Percentiles rank a stretch among this genome's conserved stretches.
Evolutionary conservation across 148 eudicot species (phyloP).

Genomic region (Rhododendron williamsianum): DNA sequence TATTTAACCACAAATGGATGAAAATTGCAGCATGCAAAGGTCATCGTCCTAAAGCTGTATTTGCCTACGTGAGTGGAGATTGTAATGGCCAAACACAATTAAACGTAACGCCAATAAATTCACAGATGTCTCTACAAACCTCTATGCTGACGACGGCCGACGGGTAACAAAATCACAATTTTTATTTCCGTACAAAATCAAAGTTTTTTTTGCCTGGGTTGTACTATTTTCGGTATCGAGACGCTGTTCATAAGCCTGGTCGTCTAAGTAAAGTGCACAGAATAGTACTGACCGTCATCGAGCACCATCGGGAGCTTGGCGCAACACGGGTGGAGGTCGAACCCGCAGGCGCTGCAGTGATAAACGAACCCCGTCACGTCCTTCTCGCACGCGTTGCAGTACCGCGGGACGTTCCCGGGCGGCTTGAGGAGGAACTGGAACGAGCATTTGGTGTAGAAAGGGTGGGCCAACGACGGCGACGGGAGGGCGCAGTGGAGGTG

Average conservation of each 20-base stretch:
- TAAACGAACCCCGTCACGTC: conserved; percentile 67
- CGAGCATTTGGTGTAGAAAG: conserved; percentile 73
- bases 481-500: conserved; percentile 86
- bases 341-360: conserved; percentile 75
- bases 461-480: conserved; percentile 52
- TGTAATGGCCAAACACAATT: too few species aligned
- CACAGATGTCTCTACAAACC: too few species aligned
- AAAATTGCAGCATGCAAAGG: background rate
- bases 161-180: too few species aligned
- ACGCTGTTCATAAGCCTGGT: background rate
- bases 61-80: background rate
- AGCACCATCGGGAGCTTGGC: conserved; percentile 80
- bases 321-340: conserved; percentile 89
- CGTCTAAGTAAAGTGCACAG: background rate
- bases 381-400: conserved; percentile 86
- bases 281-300: conserved; percentile 40
- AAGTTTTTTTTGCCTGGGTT: too few species aligned
- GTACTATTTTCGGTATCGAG: too few species aligned
- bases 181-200: too few species aligned
- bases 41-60: background rate
- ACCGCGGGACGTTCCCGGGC: conserved; percentile 56
- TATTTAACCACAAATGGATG: background rate
- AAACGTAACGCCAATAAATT: too few species aligned
- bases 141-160: too few species aligned
- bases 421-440: conserved; percentile 69